Conservation (phyloP, 352 stramenopile species). For the Elongisporangium anandrum region DNA sequence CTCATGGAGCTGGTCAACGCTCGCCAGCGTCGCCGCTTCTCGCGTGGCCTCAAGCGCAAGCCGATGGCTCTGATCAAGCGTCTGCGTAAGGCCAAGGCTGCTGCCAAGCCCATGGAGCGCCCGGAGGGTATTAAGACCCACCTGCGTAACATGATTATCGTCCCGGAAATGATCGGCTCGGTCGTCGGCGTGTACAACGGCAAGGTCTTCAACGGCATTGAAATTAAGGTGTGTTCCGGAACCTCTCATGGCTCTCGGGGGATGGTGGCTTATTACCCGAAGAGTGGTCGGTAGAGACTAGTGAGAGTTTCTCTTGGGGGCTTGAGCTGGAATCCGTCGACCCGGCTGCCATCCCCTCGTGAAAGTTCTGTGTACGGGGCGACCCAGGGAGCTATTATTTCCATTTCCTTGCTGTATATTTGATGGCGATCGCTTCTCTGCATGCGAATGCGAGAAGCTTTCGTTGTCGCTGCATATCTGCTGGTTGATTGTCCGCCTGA, state of each 20-base stretch:
- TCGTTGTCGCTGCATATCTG: not conserved
- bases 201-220: conserved; percentile 99
- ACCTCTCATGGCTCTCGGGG: conserved; percentile 77
- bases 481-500: conserved; percentile 6
- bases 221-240: conserved; percentile 97
- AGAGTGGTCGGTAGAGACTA: conserved; percentile 33
- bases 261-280: conserved; percentile 73
- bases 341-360: conserved; percentile 64
- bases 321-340: conserved; percentile 1
- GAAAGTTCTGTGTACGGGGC: conserved; percentile 89
- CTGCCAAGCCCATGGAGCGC: conserved; percentile 96
- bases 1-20: conserved; percentile 98
- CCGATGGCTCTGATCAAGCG: conserved; percentile 99
- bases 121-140: conserved; percentile 99
- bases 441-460: not conserved
- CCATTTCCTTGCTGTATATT: conserved; percentile 16
- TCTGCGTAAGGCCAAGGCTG: conserved; percentile 99
- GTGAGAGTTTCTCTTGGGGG: not conserved
- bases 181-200: conserved; percentile 99
- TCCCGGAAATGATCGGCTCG: conserved; percentile 99
- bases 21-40: conserved; percentile 97
- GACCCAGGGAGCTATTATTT: conserved; percentile 72
- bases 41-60: conserved; percentile 98
- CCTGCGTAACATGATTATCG: conserved; percentile 99
- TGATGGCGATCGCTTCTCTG: conserved; percentile 1